phyloP scores from a whole-genome alignment of 1,139 yeast species.

The Saccharomyces pastorianus region DNA sequence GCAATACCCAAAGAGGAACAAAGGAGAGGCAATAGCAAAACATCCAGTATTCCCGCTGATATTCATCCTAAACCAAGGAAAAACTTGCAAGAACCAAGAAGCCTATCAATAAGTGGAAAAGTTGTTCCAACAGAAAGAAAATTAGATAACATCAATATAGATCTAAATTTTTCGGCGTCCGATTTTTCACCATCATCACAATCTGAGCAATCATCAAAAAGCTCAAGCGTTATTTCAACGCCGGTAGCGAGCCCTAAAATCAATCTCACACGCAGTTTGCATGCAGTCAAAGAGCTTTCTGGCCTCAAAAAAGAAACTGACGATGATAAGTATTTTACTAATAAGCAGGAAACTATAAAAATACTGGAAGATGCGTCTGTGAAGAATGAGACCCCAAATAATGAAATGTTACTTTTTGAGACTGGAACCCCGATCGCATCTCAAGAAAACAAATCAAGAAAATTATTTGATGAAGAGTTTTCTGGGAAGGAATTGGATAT shows the following conservation, averaged over 20 bases:
- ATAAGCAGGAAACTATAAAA: background rate
- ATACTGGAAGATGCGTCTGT: background rate
- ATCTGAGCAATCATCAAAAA: conserved; percentile 2
- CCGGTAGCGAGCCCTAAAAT: conserved; percentile 11
- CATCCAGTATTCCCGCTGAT: background rate
- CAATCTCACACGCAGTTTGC: background rate
- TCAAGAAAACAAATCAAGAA: background rate
- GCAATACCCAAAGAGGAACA: background rate
- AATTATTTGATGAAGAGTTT: background rate
- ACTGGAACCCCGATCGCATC: conserved; percentile 3
- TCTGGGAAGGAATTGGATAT: background rate
- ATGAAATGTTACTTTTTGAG: background rate
- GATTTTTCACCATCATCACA: conserved; percentile 4
- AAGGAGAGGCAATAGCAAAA: background rate
- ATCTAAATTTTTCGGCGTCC: background rate
- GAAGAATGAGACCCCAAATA: background rate
- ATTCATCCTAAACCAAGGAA: background rate
- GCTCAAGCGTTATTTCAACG: conserved; percentile 8
- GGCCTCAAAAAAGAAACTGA: background rate
- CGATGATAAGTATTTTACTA: background rate
- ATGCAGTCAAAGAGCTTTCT: background rate
- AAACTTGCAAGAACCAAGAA: background rate
- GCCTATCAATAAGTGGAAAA: background rate
- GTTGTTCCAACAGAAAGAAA: conserved; percentile 5
- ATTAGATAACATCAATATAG: conserved; percentile 1